Percentiles rank a stretch among this genome's conserved stretches.
Conservation (phyloP, 2,329 filamentous ascomycete species). For the Mycosphaerella arachidis region DNA sequence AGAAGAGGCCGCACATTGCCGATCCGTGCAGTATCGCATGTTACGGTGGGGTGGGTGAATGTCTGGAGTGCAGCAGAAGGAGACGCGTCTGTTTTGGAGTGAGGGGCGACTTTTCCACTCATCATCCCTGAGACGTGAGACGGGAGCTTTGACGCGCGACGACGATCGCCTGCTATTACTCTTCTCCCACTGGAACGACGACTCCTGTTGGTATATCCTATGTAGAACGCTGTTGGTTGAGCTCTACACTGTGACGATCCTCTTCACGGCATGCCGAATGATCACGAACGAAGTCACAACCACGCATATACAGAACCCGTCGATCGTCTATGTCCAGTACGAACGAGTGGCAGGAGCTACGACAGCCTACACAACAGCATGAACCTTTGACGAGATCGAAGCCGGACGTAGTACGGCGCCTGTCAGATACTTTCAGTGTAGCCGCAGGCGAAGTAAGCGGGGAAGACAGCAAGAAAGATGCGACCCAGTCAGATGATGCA, state of each 20-base stretch:
- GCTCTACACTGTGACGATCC: background rate
- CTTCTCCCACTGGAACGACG: background rate
- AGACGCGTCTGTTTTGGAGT: background rate
- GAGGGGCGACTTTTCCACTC: background rate
- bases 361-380: constrained; percentile 14
- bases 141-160: background rate
- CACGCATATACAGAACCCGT: background rate
- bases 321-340: constrained; percentile 27
- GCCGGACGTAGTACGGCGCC: constrained; percentile 10
- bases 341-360: constrained; percentile 15
- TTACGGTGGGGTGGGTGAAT: background rate
- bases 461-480: constrained; percentile 3
- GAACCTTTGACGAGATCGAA: constrained; percentile 12
- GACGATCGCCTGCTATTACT: background rate
- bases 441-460: constrained; percentile 3
- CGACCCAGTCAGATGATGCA: background rate
- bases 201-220: background rate
- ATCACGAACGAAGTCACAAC: background rate
- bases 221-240: background rate
- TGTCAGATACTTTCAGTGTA: constrained; percentile 13
- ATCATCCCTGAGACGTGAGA: no score
- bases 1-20: constrained; percentile 36
- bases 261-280: constrained; percentile 3
- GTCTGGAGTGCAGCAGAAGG: background rate
- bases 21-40: background rate